A percentile compares a stretch with the other conserved stretches of the same genome.
Conservation (phyloP, 768 basidiomycete species). For the Pleurotus djamor region DNA sequence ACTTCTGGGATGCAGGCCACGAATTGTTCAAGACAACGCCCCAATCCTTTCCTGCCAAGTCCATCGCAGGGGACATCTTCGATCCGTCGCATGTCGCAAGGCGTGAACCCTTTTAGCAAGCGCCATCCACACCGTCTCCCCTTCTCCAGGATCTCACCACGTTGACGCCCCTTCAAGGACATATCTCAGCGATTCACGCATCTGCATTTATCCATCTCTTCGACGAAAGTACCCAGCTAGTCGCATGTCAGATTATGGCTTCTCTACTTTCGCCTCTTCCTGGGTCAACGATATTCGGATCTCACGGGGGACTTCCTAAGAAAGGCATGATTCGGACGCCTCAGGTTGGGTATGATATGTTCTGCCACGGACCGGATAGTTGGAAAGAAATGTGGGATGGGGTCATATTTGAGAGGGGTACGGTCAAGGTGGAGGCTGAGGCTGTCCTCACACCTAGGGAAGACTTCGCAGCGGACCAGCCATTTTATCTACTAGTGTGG, state of each 20-base stretch:
- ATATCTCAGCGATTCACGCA: conserved; percentile 46
- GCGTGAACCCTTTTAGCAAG: conserved; percentile 18
- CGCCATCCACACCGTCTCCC: conserved; percentile 17
- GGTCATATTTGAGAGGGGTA: conserved; percentile 26
- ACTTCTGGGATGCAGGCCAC: conserved; percentile 42
- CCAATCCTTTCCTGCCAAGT: conserved; percentile 49
- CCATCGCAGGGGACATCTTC: conserved; percentile 56
- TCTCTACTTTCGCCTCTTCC: conserved; percentile 36
- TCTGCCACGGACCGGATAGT: conserved; percentile 34
- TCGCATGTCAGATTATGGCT: conserved; percentile 38
- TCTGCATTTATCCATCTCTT: conserved; percentile 56
- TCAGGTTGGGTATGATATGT: conserved; percentile 15
- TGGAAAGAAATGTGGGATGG: conserved; percentile 34
- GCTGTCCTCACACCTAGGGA: conserved; percentile 15
- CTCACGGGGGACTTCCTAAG: conserved; percentile 28
- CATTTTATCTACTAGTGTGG: conserved; percentile 16
- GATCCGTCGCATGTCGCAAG: conserved; percentile 39
- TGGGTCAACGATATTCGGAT: conserved; percentile 46
- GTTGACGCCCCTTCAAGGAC: conserved; percentile 43
- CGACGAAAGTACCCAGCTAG: conserved; percentile 29
- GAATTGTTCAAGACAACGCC: conserved; percentile 54
- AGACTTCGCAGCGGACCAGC: neutral
- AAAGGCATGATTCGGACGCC: conserved; percentile 18
- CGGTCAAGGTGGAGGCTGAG: conserved; percentile 24
- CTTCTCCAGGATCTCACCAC: conserved; percentile 30